A percentile compares a stretch with the other conserved stretches of the same genome.
Conservation (phyloP, 129 eudicot species). For the Artemisia argyi region DNA sequence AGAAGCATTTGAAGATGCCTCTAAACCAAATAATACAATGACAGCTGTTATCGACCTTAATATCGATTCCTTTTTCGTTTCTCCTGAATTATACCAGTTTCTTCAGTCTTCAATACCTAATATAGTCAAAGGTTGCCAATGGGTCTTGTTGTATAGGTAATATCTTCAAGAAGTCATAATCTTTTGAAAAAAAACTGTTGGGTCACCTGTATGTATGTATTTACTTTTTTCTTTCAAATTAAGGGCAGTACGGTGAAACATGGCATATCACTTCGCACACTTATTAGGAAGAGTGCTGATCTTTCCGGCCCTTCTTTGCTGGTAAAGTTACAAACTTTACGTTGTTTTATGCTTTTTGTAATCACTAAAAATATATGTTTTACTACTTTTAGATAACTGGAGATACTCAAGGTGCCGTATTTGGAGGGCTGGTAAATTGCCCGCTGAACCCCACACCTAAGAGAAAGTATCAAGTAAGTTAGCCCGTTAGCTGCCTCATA, state of each 20-base stretch:
- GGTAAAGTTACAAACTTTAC: conserved; percentile 47
- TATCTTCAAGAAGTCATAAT: conserved; percentile 1
- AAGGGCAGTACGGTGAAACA: conserved; percentile 96
- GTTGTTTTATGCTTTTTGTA: background rate
- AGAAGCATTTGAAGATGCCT: conserved; percentile 63
- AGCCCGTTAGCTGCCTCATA: background rate
- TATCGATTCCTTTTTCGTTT: conserved; percentile 65
- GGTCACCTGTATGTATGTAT: conserved; percentile 28
- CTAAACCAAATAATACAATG: conserved; percentile 42
- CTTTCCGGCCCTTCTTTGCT: conserved; percentile 87
- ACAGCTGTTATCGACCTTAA: conserved; percentile 46
- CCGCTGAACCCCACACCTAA: conserved; percentile 81
- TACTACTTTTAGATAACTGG: conserved; percentile 62
- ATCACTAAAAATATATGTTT: background rate
- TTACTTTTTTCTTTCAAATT: conserved; percentile 50
- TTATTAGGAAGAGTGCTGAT: conserved; percentile 76
- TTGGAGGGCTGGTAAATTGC: conserved; percentile 90
- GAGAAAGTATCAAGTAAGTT: conserved; percentile 90
- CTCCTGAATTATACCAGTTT: conserved; percentile 61
- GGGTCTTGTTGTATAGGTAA: conserved; percentile 95
- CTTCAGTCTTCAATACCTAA: conserved; percentile 82
- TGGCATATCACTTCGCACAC: conserved; percentile 93
- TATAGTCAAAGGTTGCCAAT: conserved; percentile 86
- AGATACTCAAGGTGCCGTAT: conserved; percentile 86
- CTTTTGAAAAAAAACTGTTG: background rate